phyloP scores from a whole-genome alignment of 257 asterid genomes.

The Schizonepeta tenuifolia region DNA sequence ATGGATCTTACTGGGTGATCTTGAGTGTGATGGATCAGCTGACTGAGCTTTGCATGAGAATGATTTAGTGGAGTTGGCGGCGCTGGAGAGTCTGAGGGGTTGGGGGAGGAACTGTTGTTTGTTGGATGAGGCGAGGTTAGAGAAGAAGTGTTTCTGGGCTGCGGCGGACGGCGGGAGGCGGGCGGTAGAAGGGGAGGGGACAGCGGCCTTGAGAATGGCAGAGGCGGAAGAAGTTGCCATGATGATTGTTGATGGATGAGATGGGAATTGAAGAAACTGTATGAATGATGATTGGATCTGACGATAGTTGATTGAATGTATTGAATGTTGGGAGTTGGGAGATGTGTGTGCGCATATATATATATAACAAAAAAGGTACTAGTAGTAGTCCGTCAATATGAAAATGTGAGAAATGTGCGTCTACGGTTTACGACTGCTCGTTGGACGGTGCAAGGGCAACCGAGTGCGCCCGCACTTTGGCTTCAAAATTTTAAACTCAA shows the following conservation, averaged over 20 bases:
- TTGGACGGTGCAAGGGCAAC: conserved; percentile 29
- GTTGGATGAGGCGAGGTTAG: conserved; percentile 34
- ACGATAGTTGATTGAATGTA: neutral
- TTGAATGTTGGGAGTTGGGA: neutral
- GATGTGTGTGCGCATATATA: neutral
- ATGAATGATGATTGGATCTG: too few species aligned
- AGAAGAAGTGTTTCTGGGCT: conserved; percentile 36
- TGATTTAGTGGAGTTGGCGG: conserved; percentile 41
- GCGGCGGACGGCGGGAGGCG: conserved; percentile 44
- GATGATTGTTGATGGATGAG: neutral
- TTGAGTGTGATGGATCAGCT: conserved; percentile 44
- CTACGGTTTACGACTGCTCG: neutral
- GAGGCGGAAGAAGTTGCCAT: conserved; percentile 71
- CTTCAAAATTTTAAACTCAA: too few species aligned
- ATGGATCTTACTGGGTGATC: conserved; percentile 41
- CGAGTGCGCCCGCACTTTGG: neutral
- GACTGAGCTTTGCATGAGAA: conserved; percentile 60
- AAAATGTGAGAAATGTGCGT: conserved; percentile 9
- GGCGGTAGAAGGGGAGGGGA: conserved; percentile 43
- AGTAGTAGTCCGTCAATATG: too few species aligned
- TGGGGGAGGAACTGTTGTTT: conserved; percentile 50
- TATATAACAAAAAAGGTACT: too few species aligned
- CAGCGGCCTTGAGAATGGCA: conserved; percentile 49
- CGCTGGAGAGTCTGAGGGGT: conserved; percentile 36
- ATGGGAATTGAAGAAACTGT: neutral